Percentiles rank a stretch among this genome's conserved stretches.
phyloP scores from a whole-genome alignment of 306 rosid species.

The Vigna unguiculata region DNA sequence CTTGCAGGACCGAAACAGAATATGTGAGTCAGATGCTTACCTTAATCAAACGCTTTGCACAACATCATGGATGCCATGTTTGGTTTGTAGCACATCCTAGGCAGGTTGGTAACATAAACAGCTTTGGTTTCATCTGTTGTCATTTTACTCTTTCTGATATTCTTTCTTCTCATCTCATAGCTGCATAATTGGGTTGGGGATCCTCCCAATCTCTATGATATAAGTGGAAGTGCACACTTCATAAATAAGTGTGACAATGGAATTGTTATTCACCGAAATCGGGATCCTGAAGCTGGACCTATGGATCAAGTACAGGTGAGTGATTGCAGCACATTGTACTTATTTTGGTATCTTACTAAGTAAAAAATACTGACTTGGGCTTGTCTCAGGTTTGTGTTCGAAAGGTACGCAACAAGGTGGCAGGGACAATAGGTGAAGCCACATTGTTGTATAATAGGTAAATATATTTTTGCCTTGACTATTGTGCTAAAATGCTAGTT shows the following conservation, averaged over 20 bases:
- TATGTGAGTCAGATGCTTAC: constrained; percentile 97
- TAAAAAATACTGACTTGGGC: constrained; percentile 32
- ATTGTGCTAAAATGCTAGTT: constrained; percentile 17
- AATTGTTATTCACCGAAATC: constrained; percentile 86
- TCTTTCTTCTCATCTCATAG: constrained; percentile 49
- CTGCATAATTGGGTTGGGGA: constrained; percentile 78
- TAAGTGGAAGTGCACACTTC: constrained; percentile 95
- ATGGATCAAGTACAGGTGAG: constrained; percentile 81
- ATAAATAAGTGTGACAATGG: constrained; percentile 97
- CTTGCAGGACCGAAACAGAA: constrained; percentile 89
- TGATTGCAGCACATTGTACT: constrained; percentile 18
- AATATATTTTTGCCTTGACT: constrained; percentile 1
- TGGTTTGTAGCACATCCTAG: constrained; percentile 99
- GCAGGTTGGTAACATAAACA: constrained; percentile 67
- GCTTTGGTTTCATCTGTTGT: neutral
- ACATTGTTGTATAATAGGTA: constrained; percentile 76
- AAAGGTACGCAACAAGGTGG: constrained; percentile 87
- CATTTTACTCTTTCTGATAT: constrained; percentile 42
- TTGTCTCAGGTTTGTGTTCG: constrained; percentile 77
- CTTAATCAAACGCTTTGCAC: constrained; percentile 89
- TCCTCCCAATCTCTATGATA: constrained; percentile 94
- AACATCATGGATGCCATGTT: constrained; percentile 93
- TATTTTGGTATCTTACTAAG: constrained; percentile 27
- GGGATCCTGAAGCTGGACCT: constrained; percentile 85
- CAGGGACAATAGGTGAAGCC: constrained; percentile 87